Base-by-base conservation (phyloP, 805 yeast species). In the Metschnikowia henanensis region DNA sequence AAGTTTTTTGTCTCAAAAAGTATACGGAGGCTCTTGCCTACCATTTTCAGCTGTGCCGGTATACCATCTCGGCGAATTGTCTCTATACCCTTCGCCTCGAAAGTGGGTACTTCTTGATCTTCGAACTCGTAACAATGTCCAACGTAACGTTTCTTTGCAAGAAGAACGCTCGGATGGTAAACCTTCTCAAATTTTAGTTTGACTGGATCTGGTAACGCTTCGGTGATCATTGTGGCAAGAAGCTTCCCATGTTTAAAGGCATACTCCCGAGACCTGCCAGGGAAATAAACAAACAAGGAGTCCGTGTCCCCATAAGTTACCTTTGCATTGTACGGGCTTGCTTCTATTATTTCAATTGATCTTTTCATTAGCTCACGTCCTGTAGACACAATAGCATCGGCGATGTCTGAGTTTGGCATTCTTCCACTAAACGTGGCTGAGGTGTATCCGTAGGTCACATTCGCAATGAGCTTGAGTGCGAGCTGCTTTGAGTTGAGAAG, bases 251-350 rank as follows among this genome's bases (percentile, higher is more conserved):
- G 68, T 10, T 56, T 61, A 58, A 92, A 90, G 0, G 98, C 97
- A 22, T 90, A 92, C 2, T 68, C 76, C 49, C 75, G 79, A 0
- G 87, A 72, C 56, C 80, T 81, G 0, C 97, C 97, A 0, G 97
- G 97, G 4, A 94, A 72, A 58, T 87, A 85, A 2, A 94, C 91
- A 72, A 94, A 94, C 43, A 94, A 63, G 31, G 96, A 87, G 63
- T 94, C 99, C 0, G 99, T 94, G 60, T 94, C 99, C 4, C 99
- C 98, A 60, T 94, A 94, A 0, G 92, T 96, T 0, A 94, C 97
- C 55, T 86, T 82, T 0, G 97, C 97, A 2, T 90, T 90, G 87
- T 90, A 87, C 19, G 70, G 58, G 2, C 67, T 60, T 13, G 76
- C 67, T 47, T 90, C 95, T 39, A 94, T 91, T 37, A 75, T 57